A percentile compares a stretch with the other conserved stretches of the same genome.
phyloP scores from a whole-genome alignment of 306 rosid species.

The Malus sylvestris region DNA sequence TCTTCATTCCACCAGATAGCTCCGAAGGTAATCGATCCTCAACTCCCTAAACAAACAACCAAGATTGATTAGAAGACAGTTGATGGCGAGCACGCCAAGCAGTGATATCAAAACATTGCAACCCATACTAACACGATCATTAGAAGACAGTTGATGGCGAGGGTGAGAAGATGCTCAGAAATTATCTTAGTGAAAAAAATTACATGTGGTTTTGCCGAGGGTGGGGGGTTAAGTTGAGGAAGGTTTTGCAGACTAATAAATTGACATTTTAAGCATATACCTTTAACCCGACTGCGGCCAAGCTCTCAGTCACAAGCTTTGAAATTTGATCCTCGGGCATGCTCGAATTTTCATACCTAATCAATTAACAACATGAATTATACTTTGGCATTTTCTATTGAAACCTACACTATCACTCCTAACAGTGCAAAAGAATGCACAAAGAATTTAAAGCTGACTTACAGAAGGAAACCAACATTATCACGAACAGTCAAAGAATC shows the following conservation, averaged over 20 bases:
- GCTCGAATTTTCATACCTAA: conserved; percentile 83
- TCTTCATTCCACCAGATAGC: conserved; percentile 99
- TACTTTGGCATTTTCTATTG: background rate
- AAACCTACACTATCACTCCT: background rate
- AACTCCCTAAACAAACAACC: conserved; percentile 49
- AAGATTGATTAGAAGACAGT: background rate
- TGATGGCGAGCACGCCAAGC: background rate
- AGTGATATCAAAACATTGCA: background rate
- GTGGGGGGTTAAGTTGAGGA: background rate
- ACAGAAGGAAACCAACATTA: conserved; percentile 98
- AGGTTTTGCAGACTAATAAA: background rate
- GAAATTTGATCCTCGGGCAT: conserved; percentile 71
- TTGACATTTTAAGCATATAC: conserved; percentile 35
- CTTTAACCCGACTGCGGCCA: conserved; percentile 93
- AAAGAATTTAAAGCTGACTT: conserved; percentile 24
- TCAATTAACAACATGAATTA: conserved; percentile 12
- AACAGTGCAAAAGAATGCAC: background rate
- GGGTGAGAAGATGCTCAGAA: background rate
- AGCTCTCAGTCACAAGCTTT: conserved; percentile 67
- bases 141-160: too few relatives aligned
- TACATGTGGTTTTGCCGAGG: background rate
- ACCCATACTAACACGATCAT: too few relatives aligned
- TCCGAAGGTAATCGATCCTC: conserved; percentile 94
- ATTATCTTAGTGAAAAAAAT: too few relatives aligned
- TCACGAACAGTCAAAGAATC: conserved; percentile 94